These are phyloP conservation scores for Rhododendron ovatum DNA, from an alignment of 148 eudicot species.

Conservation along the genomic window DNA sequence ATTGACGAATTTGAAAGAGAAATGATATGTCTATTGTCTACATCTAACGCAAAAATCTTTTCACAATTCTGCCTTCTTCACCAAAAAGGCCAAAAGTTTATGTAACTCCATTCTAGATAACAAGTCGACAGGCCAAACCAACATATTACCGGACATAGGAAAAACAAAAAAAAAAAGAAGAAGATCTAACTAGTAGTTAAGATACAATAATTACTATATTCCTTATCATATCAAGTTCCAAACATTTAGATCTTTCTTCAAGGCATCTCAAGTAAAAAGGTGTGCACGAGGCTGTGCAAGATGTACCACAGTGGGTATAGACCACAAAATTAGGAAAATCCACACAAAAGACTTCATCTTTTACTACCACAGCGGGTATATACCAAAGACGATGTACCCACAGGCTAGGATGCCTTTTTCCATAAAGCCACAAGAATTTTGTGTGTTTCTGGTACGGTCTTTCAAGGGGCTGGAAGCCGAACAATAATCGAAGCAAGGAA, in stretches of 20 bases:
- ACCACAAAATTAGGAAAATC: not conserved
- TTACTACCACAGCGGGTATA: not conserved
- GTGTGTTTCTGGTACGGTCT: not conserved
- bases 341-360: not conserved
- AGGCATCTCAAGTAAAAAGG: not conserved
- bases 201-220: not conserved
- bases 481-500: not conserved
- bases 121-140: not conserved
- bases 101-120: not conserved
- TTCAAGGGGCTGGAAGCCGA: not conserved
- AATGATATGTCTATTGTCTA: too few relatives aligned
- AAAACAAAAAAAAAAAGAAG: not conserved
- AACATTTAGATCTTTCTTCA: not conserved
- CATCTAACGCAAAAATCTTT: not conserved
- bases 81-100: not conserved
- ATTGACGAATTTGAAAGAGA: not conserved
- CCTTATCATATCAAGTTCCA: not conserved
- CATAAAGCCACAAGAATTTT: not conserved
- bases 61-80: not conserved
- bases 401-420: not conserved
- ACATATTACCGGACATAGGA: not conserved
- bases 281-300: not conserved
- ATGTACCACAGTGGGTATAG: not conserved
- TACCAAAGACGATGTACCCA: not conserved
- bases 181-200: not conserved